A percentile compares a stretch with the other conserved stretches of the same genome.
These are phyloP conservation scores for Aspergillus neoniger DNA, from an alignment of 2,329 filamentous ascomycete genomes.

Conservation along the genomic window DNA sequence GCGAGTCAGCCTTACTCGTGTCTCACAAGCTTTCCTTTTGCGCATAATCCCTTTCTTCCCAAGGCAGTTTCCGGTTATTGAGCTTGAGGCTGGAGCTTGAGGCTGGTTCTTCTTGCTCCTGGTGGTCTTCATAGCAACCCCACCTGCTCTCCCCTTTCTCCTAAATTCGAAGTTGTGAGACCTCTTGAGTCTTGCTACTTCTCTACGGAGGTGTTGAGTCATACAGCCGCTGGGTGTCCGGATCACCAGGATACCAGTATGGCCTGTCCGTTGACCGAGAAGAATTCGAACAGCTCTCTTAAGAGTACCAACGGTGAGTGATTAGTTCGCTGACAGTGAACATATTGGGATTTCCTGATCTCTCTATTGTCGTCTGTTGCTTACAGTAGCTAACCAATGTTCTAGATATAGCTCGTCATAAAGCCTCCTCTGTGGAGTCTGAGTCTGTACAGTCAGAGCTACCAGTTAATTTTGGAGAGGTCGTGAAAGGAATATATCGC, in stretches of 20 bases:
- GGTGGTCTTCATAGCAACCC: not conserved
- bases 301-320: constrained; percentile 14
- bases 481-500: constrained; percentile 74
- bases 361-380: not conserved
- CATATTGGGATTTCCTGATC: not conserved
- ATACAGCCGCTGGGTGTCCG: not conserved
- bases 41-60: not conserved
- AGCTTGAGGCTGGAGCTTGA: not conserved
- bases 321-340: not conserved
- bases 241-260: constrained; percentile 9
- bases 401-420: constrained; percentile 30
- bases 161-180: not conserved
- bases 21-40: constrained; percentile 4
- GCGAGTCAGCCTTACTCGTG: constrained; percentile 12
- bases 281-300: constrained; percentile 19
- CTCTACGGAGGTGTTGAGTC: not conserved
- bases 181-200: constrained; percentile 12
- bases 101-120: not conserved
- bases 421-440: constrained; percentile 31
- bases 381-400: not conserved
- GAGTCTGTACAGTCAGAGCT: constrained; percentile 19
- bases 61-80: not conserved
- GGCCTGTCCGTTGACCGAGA: constrained; percentile 20
- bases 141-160: not conserved
- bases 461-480: constrained; percentile 76